phyloP scores from a whole-genome alignment of 177 flowering plant genomes.

The Tripterygium wilfordii region DNA sequence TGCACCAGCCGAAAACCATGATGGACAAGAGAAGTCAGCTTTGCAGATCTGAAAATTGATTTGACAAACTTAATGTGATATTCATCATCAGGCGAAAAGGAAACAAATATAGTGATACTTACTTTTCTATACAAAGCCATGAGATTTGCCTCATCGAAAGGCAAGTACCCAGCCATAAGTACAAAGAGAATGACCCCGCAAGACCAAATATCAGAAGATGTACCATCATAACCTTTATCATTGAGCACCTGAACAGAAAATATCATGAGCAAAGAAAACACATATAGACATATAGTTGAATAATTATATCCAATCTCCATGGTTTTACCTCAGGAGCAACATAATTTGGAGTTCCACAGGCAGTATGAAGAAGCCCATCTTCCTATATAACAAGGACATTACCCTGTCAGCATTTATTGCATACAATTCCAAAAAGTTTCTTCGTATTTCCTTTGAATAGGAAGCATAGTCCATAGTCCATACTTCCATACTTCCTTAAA shows the following conservation, averaged over 20 bases:
- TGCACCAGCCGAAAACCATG: slow-evolving; percentile 79
- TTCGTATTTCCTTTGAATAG: no score
- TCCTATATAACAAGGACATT: slow-evolving; percentile 41
- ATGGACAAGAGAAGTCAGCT: slow-evolving; percentile 75
- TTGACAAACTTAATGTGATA: neutral
- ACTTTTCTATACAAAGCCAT: slow-evolving; percentile 67
- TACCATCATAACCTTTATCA: slow-evolving; percentile 83
- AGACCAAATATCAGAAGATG: slow-evolving; percentile 91
- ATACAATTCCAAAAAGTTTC: no score
- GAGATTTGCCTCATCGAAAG: slow-evolving; percentile 80
- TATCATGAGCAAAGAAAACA: slow-evolving; percentile 4
- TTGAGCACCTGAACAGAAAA: slow-evolving; percentile 57
- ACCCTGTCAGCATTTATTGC: no score
- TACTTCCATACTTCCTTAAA: no score
- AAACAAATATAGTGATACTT: no score
- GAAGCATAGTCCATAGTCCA: no score
- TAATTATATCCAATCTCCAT: neutral
- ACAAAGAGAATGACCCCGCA: slow-evolving; percentile 96
- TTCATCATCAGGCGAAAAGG: no score
- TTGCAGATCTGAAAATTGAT: slow-evolving; percentile 49
- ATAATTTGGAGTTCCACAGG: slow-evolving; percentile 75
- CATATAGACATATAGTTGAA: neutral
- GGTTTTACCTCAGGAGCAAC: slow-evolving; percentile 71
- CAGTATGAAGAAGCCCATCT: slow-evolving; percentile 86
- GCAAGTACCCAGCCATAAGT: slow-evolving; percentile 91